These are phyloP conservation scores for Solanum chiquidenum DNA, from an alignment of 257 asterid genomes.

Conservation along the genomic window DNA sequence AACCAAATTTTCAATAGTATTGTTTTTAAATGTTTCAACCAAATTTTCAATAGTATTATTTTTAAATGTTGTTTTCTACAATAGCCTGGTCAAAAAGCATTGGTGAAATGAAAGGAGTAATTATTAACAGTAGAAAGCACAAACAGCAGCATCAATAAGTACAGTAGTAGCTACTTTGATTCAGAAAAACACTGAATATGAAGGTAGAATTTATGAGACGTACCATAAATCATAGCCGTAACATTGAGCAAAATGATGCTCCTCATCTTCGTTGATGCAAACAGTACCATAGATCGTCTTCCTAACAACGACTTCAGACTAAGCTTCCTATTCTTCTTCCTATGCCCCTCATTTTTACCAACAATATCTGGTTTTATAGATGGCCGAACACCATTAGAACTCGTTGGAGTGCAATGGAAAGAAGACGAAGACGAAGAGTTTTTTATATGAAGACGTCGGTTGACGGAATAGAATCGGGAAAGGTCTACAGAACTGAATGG, in stretches of 20 bases:
- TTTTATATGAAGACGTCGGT: not conserved
- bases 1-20: not conserved
- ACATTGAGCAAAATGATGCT: constrained; percentile 60
- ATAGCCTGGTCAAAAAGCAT: not conserved
- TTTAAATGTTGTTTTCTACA: not conserved
- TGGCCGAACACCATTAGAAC: not conserved
- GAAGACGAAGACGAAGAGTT: not conserved
- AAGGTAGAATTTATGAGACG: not conserved
- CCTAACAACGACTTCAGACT: constrained; percentile 28
- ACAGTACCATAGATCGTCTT: constrained; percentile 22
- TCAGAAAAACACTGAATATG: not conserved
- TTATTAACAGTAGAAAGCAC: not conserved
- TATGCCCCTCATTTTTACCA: not conserved
- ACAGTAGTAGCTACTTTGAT: not conserved
- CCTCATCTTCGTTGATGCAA: constrained; percentile 47
- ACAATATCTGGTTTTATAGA: not conserved
- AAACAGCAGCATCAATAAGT: not conserved
- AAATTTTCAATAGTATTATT: not conserved
- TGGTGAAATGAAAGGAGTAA: not conserved
- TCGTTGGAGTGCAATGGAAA: not conserved
- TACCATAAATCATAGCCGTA: constrained; percentile 61
- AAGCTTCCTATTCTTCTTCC: not conserved
- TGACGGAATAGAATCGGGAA: not conserved
- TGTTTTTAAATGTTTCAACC: not conserved
- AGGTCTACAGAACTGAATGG: not conserved